Conservation (phyloP, 495 filamentous ascomycete species). For the Xylaria intraflava region DNA sequence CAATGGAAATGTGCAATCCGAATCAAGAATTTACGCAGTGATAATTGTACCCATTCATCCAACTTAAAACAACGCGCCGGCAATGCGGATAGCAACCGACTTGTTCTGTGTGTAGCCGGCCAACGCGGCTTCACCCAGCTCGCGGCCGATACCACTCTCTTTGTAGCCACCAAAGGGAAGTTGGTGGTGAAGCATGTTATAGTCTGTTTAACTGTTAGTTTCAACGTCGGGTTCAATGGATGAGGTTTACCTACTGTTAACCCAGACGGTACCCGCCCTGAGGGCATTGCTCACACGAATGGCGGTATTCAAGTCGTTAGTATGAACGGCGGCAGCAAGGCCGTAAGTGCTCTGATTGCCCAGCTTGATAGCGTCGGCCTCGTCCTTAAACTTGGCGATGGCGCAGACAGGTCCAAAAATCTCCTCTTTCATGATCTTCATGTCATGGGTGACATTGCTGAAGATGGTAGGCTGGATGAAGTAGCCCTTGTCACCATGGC, state of each 20-base stretch:
- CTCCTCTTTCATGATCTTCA: conserved; percentile 99
- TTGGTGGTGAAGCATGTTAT: conserved; percentile 72
- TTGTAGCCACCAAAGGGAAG: conserved; percentile 89
- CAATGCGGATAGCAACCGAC: conserved; percentile 50
- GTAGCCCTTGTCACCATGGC: conserved; percentile 85
- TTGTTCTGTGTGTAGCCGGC: conserved; percentile 84
- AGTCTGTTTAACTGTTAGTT: conserved; percentile 18
- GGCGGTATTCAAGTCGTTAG: conserved; percentile 85
- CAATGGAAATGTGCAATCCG: neutral
- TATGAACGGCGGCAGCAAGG: conserved; percentile 89
- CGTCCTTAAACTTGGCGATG: conserved; percentile 87
- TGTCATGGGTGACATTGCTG: conserved; percentile 76
- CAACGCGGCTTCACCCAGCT: conserved; percentile 87
- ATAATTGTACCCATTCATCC: neutral
- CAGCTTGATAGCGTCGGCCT: conserved; percentile 74
- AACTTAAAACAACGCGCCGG: conserved; percentile 35
- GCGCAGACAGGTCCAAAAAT: conserved; percentile 95
- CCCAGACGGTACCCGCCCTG: conserved; percentile 89
- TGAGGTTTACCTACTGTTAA: conserved; percentile 61
- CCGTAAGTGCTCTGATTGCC: conserved; percentile 83
- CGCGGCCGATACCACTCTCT: conserved; percentile 87
- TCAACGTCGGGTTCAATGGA: neutral
- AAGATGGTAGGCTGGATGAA: conserved; percentile 99
- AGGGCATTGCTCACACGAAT: conserved; percentile 79
- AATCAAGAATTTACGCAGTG: neutral